phyloP scores from a whole-genome alignment of 1,284 basidiomycete genomes.

The Trichosporon inkin region DNA sequence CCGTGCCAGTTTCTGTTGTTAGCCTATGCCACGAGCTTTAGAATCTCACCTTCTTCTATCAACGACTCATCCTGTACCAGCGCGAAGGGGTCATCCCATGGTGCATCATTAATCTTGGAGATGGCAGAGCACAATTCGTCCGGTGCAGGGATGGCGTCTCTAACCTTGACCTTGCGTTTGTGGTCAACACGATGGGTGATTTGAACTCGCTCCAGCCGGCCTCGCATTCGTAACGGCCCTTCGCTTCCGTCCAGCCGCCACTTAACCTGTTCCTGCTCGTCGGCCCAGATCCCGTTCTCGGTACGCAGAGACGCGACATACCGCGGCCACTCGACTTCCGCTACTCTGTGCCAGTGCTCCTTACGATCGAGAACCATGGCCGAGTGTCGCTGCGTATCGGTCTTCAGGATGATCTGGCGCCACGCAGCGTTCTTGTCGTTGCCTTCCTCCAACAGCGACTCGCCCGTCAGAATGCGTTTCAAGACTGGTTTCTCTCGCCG shows the following conservation, averaged over 20 bases:
- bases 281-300: conserved; percentile 76
- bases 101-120: conserved; percentile 63
- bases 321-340: conserved; percentile 46
- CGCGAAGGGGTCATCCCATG: conserved; percentile 75
- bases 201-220: conserved; percentile 40
- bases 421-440: conserved; percentile 50
- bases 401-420: conserved; percentile 49
- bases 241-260: conserved; percentile 86
- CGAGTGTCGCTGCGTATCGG: conserved; percentile 39
- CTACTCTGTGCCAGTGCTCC: conserved; percentile 47
- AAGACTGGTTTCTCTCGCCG: conserved; percentile 20
- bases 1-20: background rate
- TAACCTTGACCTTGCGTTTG: conserved; percentile 23
- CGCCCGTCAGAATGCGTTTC: conserved; percentile 40
- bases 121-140: conserved; percentile 61
- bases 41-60: conserved; percentile 58
- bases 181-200: background rate
- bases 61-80: conserved; percentile 61
- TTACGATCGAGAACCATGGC: conserved; percentile 47
- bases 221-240: conserved; percentile 69
- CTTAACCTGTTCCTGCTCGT: conserved; percentile 53
- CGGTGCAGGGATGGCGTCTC: conserved; percentile 59
- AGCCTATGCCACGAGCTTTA: background rate
- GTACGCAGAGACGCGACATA: conserved; percentile 39
- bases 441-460: conserved; percentile 42